phyloP scores from a whole-genome alignment of 2,329 filamentous ascomycete species.

The Byssochlamys sp. region DNA sequence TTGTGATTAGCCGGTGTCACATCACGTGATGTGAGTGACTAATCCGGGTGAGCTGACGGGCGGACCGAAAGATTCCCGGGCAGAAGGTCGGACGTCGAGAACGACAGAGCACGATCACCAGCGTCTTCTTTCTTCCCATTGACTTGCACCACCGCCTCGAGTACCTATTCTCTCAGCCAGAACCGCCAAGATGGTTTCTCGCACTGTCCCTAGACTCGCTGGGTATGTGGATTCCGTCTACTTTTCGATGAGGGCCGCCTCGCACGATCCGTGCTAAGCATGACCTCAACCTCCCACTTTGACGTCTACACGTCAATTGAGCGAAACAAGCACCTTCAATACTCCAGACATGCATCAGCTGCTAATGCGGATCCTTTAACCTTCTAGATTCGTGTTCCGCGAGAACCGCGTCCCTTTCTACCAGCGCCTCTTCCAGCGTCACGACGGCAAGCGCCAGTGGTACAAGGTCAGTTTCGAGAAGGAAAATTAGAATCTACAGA shows the following conservation, averaged over 20 bases:
- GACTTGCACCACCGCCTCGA: conserved; percentile 15
- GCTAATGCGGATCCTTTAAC: conserved; percentile 10
- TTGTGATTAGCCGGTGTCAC: not conserved
- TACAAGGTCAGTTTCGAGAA: conserved; percentile 51
- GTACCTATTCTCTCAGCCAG: conserved; percentile 14
- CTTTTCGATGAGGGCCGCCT: not conserved
- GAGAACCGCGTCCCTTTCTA: conserved; percentile 59
- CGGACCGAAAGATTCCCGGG: conserved; percentile 7
- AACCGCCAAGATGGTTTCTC: conserved; percentile 32
- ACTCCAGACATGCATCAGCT: conserved; percentile 5
- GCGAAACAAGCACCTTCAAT: not conserved
- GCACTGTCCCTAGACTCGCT: conserved; percentile 34
- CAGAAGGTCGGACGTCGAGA: conserved; percentile 4
- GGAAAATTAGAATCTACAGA: not conserved
- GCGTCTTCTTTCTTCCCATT: conserved; percentile 19
- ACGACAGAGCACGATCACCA: conserved; percentile 9
- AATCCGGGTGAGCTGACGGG: conserved; percentile 6
- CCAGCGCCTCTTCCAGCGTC: conserved; percentile 57
- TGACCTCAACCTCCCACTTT: not conserved
- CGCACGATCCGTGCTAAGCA: not conserved
- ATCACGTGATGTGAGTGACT: conserved; percentile 5
- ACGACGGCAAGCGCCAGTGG: conserved; percentile 59
- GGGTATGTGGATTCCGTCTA: conserved; percentile 26
- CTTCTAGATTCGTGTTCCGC: conserved; percentile 47
- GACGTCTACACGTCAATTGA: not conserved